phyloP scores from a whole-genome alignment of 495 filamentous ascomycete species.

The Hypoxylon perforatum region DNA sequence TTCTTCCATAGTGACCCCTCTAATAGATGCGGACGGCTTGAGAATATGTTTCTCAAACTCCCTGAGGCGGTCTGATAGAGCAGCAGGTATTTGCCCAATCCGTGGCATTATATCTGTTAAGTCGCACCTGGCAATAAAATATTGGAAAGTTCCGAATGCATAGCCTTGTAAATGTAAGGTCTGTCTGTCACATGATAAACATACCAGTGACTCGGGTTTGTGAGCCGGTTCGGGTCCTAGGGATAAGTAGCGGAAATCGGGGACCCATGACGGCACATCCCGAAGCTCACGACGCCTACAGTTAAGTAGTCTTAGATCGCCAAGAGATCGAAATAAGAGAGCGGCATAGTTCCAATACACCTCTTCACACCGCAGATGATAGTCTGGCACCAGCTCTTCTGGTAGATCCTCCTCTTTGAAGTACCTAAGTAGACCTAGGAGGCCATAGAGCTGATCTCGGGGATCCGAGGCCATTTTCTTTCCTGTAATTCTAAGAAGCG shows the following conservation, averaged over 20 bases:
- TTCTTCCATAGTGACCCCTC: conserved; percentile 21
- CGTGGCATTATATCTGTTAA: not conserved
- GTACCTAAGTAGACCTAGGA: conserved; percentile 20
- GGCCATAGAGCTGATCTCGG: conserved; percentile 29
- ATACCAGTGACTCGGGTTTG: not conserved
- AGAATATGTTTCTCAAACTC: conserved; percentile 28
- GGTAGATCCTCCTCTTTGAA: conserved; percentile 14
- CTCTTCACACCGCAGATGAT: conserved; percentile 3
- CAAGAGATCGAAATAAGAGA: conserved; percentile 17
- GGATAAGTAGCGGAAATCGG: conserved; percentile 24
- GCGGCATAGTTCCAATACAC: conserved; percentile 28
- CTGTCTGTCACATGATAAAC: conserved; percentile 19
- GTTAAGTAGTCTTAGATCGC: conserved; percentile 12
- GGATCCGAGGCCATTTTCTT: conserved; percentile 4
- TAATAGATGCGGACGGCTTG: conserved; percentile 10
- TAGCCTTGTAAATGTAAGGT: conserved; percentile 16
- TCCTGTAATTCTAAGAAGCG: not conserved
- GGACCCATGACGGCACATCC: conserved; percentile 31
- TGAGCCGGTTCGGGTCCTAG: not conserved
- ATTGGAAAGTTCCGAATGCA: conserved; percentile 13
- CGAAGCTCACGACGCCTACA: conserved; percentile 5
- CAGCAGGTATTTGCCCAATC: conserved; percentile 4
- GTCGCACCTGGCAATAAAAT: not conserved
- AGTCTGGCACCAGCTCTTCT: conserved; percentile 21
- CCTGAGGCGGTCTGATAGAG: not conserved